Evolutionary conservation across 352 stramenopile species (phyloP), one percentile per base, ranked within the genome.

Genomic region (Pythium chondricola): DNA sequence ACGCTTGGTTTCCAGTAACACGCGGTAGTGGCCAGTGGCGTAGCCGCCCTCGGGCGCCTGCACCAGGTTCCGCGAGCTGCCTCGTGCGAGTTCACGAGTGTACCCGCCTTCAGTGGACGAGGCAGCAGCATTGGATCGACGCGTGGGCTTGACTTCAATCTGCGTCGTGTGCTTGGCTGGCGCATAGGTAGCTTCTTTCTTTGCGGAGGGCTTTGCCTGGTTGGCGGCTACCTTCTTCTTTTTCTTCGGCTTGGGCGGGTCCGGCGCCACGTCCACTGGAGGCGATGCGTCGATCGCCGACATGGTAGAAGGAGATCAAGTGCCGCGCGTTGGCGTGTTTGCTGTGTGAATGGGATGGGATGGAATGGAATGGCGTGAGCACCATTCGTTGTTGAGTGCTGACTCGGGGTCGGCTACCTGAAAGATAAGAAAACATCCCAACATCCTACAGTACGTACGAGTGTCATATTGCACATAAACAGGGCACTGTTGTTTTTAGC

Each of bases 1-100:
- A 10, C 46, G 50, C 22, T 63, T 69, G 16, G 68, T 83, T 27
- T 84, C 65, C 24, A 87, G 59, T 27, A 87, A 48, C 0, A 79
- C 35, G 0, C 61, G 56, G 29, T 79, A 87, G n/a, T 62, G 48
- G 0, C 71, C 74, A 8, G 64, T 72, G 7, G 74, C 58, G 33
- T 74, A 68, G 2, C 48, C 48, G 4, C 54, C 56, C 4, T 68
- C 50, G 2, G 43, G 53, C 13, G 44, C 2, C 32, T 25, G 26
- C 7, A 26, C 42, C 7, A 48, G 18, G 8, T 53, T 27, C 5
- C 38, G 27, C 21, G 42, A 35, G 16, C 39, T 38, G 1, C 37
- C n/a, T 18, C 33, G 33, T 2, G 50, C 48, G 0, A 56, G 31
- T 14, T 43, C 41, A 11, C 41, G 49, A 6, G 37, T 30, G 24